A percentile compares a stretch with the other conserved stretches of the same genome.
These are phyloP conservation scores for Aspergillus conjunctus DNA, from an alignment of 495 filamentous ascomycete genomes.

Conservation along the genomic window DNA sequence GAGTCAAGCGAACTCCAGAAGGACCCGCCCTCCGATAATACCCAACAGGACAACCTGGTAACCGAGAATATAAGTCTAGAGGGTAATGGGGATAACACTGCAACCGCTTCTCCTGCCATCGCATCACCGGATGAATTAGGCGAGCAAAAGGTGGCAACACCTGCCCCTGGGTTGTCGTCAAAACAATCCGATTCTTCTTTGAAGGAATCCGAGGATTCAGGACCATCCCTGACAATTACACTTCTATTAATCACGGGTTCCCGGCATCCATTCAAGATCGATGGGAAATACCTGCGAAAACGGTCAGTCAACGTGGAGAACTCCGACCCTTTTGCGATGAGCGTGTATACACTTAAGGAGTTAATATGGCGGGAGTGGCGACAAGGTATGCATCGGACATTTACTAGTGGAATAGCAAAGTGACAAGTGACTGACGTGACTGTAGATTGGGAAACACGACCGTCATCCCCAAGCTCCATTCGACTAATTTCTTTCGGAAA, in stretches of 20 bases:
- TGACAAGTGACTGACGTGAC: constrained; percentile 7
- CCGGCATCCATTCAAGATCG: constrained; percentile 83
- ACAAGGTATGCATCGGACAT: constrained; percentile 50
- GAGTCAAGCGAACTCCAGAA: constrained; percentile 21
- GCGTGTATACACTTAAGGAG: constrained; percentile 88
- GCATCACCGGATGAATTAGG: constrained; percentile 33
- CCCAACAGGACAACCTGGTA: constrained; percentile 21
- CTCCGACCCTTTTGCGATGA: constrained; percentile 83
- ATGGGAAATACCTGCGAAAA: constrained; percentile 80
- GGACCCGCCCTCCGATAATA: constrained; percentile 19
- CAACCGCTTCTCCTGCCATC: constrained; percentile 24
- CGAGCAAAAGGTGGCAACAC: constrained; percentile 35
- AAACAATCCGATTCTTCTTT: constrained; percentile 42
- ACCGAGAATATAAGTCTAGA: constrained; percentile 30
- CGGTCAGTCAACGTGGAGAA: constrained; percentile 73
- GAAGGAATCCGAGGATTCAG: constrained; percentile 48
- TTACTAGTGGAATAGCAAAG: neutral
- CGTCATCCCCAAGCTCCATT: constrained; percentile 80
- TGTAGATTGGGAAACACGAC: constrained; percentile 82
- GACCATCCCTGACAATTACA: constrained; percentile 61
- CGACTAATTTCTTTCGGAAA: constrained; percentile 87
- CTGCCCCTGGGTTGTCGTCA: constrained; percentile 29
- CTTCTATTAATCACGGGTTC: constrained; percentile 79
- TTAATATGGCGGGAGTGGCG: constrained; percentile 89
- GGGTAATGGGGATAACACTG: constrained; percentile 31